phyloP scores from a whole-genome alignment of 352 stramenopile genomes.

The Phytophthora pistaciae region DNA sequence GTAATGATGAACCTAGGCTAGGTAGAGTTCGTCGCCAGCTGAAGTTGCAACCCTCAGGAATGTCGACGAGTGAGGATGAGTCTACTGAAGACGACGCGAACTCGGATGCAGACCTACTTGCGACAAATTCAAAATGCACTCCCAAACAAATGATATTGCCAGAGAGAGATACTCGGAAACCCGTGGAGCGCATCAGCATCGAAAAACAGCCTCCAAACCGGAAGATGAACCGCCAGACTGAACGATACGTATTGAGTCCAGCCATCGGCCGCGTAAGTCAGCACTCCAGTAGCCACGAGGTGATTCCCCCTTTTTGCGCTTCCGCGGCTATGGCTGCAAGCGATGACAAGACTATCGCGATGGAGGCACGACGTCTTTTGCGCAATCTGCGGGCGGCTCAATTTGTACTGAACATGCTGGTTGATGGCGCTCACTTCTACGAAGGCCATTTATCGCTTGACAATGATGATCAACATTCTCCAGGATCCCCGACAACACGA shows the following conservation, averaged over 20 bases:
- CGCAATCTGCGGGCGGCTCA: slow-evolving; percentile 66
- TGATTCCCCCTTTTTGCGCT: slow-evolving; percentile 20
- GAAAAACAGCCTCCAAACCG: slow-evolving; percentile 64
- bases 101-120: slow-evolving; percentile 30
- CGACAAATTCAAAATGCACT: slow-evolving; percentile 36
- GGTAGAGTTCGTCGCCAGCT: slow-evolving; percentile 18
- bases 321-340: background rate
- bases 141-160: slow-evolving; percentile 18
- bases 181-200: slow-evolving; percentile 26
- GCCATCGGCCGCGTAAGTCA: slow-evolving; percentile 57
- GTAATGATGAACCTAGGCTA: slow-evolving; percentile 2
- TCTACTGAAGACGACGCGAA: slow-evolving; percentile 23
- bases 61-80: slow-evolving; percentile 12
- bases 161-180: slow-evolving; percentile 10
- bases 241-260: slow-evolving; percentile 44
- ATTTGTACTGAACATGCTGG: slow-evolving; percentile 73
- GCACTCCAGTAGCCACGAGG: slow-evolving; percentile 54
- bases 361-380: slow-evolving; percentile 64
- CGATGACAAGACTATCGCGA: slow-evolving; percentile 26
- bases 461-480: slow-evolving; percentile 29
- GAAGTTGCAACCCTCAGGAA: slow-evolving; percentile 18
- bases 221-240: slow-evolving; percentile 43
- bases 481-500: slow-evolving; percentile 32
- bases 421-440: slow-evolving; percentile 77
- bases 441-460: slow-evolving; percentile 50